Base-by-base conservation (phyloP, 2,329 filamentous ascomycete species). In the Fusarium haematococcum region DNA sequence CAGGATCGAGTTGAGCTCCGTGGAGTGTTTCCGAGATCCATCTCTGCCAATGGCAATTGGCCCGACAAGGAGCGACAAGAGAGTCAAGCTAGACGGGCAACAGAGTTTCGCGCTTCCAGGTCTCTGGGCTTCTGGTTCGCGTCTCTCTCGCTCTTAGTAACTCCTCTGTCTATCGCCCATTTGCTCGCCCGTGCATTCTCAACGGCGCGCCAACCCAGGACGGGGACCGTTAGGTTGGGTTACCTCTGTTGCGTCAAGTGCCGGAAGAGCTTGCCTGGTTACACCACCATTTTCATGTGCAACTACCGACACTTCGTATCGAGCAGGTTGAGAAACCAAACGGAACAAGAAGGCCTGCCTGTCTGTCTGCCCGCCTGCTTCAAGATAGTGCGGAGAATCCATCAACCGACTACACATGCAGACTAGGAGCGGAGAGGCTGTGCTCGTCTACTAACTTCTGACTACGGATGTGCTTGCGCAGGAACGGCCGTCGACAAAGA, bases 221-320 rank as follows among this genome's bases (percentile, higher is more conserved):
- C 32, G 69, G 72, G 27, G 54, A 70, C 69, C 65, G 65, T 74
- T 75, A 59, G 65, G 69, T 70, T 73, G 58, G 59, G 72, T 70
- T 65, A 74, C 65, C 45, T 75, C 37, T 72, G 39, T 63, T 57
- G 62, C 68, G 43, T 74, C 69, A 70, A 75, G 65, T 73, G 59
- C 63, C 65, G 59, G 72, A 69, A 74, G 43, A 75, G 66, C 63
- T 62, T 69, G 68, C 52, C 52, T 58, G 33, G 54, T 58, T 69
- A 62, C 50, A 70, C 69, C 62, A 73, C 32, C 63, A 69, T 56
- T 73, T 63, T 52, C 57, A 35, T 68, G 69, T 76, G 69, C 65
- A 77, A 77, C 75, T 76, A 69, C 75, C 61, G 66, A 76, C 39
- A 68, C 75, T 76, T 76, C 73, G 67, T 77, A 75, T 75, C 65